Conservation (phyloP, 257 asterid species). For the Solanum peruvianum region DNA sequence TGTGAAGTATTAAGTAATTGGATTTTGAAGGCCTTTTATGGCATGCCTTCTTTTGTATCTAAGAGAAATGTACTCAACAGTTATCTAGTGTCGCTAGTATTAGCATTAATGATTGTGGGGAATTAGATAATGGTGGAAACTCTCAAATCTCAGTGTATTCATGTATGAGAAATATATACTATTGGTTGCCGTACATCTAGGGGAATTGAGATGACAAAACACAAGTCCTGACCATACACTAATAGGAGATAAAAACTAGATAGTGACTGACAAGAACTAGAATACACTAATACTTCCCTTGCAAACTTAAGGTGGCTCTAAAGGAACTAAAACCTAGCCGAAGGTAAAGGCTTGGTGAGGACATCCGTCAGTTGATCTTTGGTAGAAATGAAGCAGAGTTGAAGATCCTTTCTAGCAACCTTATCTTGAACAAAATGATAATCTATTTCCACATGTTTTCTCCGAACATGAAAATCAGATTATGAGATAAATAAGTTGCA, state of each 20-base stretch:
- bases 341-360: not conserved
- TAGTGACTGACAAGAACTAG: not conserved
- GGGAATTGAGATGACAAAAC: not conserved
- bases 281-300: not conserved
- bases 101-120: not conserved
- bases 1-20: not conserved
- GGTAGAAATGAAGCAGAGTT: not conserved
- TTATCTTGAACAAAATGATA: not conserved
- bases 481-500: not conserved
- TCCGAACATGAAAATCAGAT: not conserved
- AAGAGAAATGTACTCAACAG: not conserved
- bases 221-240: not conserved
- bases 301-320: not conserved
- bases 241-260: not conserved
- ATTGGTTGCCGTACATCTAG: not conserved
- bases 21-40: not conserved
- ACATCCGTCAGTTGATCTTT: not conserved
- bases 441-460: not conserved
- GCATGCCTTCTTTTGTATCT: not conserved
- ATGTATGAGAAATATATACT: not conserved
- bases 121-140: not conserved
- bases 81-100: not conserved
- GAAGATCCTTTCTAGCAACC: not conserved
- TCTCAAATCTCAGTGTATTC: not conserved
- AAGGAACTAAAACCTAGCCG: not conserved